Evolutionary conservation across 805 yeast species (phyloP).

Genomic region (Metschnikowia sp.): DNA sequence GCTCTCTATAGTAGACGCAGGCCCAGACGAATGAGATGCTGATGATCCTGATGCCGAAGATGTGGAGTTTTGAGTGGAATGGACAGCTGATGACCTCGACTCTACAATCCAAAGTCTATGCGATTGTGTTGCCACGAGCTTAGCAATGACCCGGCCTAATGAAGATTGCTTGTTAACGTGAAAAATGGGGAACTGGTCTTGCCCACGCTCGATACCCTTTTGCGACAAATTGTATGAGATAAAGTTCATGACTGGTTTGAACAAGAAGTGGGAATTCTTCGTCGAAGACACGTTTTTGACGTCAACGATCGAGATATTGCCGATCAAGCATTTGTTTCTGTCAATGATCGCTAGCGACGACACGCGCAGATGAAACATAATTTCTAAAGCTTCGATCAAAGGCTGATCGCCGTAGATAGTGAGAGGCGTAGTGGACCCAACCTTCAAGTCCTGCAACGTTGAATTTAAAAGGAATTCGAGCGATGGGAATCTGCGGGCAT

Average conservation of each 20-base stretch:
- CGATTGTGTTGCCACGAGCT: constrained; percentile 89
- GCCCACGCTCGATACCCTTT: constrained; percentile 90
- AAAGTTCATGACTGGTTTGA: constrained; percentile 82
- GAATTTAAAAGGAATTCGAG: constrained; percentile 72
- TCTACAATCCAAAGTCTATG: constrained; percentile 87
- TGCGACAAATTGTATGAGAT: constrained; percentile 80
- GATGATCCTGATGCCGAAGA: constrained; percentile 11
- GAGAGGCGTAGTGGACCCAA: constrained; percentile 70
- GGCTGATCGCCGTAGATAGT: constrained; percentile 84
- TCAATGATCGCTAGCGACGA: constrained; percentile 94
- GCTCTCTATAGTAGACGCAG: constrained; percentile 16
- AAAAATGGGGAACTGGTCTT: constrained; percentile 95
- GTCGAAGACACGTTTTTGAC: constrained; percentile 84
- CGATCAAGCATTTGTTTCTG: constrained; percentile 67
- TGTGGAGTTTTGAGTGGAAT: constrained; percentile 14
- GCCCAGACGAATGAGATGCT: constrained; percentile 13
- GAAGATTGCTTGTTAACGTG: constrained; percentile 81
- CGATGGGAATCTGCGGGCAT: constrained; percentile 79
- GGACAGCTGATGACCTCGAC: constrained; percentile 15
- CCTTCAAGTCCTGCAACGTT: constrained; percentile 65
- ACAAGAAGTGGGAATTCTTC: constrained; percentile 78
- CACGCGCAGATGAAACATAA: constrained; percentile 80
- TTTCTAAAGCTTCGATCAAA: constrained; percentile 78
- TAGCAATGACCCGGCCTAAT: constrained; percentile 86
- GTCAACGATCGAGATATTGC: constrained; percentile 93